Base-by-base conservation (phyloP, 139 green algal genomes). In the Coelastrella sp. region DNA sequence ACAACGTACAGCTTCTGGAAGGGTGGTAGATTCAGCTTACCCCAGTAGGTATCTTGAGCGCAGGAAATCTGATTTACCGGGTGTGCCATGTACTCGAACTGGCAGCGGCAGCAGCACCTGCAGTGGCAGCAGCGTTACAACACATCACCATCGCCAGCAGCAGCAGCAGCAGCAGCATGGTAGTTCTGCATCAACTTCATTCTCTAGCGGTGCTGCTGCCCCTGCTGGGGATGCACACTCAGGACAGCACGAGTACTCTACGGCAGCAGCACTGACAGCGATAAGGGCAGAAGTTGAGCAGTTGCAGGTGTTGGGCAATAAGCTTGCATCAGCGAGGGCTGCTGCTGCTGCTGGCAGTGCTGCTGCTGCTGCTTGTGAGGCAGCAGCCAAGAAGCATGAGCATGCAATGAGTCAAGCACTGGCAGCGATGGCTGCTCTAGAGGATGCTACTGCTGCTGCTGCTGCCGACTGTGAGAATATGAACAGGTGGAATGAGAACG, bases 291-390 rank as follows among this genome's bases (percentile, higher is more conserved):
- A 69, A 23, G 30, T 76, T 5, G 35, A 76, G 67, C 67, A 76
- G 37, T 23, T 76, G 35, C 67, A 53, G 11, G 9, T 50, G 37
- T 37, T 57, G 3, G 30, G 62, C 8, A 6, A 76, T 13, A 76
- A 76, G 67, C 23, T 69, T 11, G 67, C 67, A 4, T 35, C 67
- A 2, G 17, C 67, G 13, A 7, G 37, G 17, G 67, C 67, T 69
- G 62, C 62, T 69, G 62, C 62, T 69, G 62, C 30, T 40, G 30
- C 27, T 15, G 62, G 62, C 62, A 69, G 30, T 43, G 62, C 62
- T 69, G 62, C 62, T 40, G 62, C 62, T 23, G 62, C 62, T 21
- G 62, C 62, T 9, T 76, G 67, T 76, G 67, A 50, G 35, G 67
- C 67, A 59, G 67, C 67, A 59, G 67, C 67, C 13, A 37, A 35